phyloP scores from a whole-genome alignment of 331 rosid genomes.

The Quercus tomentella region DNA sequence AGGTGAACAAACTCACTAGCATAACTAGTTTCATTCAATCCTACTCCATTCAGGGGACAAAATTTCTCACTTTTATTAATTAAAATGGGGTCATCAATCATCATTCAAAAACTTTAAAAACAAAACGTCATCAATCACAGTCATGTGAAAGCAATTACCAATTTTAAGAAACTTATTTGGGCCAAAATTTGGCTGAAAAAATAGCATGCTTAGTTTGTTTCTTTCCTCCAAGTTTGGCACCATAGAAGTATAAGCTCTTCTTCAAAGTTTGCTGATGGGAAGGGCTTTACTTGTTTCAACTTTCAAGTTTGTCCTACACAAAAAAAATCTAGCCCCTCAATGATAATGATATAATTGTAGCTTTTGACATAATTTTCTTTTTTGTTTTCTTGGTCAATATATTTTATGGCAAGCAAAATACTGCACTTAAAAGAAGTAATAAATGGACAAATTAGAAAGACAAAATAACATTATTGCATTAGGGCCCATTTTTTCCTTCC shows the following conservation, averaged over 20 bases:
- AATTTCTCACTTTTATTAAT: not conserved
- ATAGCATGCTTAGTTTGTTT: not conserved
- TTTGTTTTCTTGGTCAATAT: too few species aligned
- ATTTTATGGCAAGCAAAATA: too few species aligned
- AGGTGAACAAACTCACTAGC: slow-evolving; percentile 35
- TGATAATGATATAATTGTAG: not conserved
- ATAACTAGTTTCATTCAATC: slow-evolving; percentile 11
- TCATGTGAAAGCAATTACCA: not conserved
- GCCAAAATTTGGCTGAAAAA: not conserved
- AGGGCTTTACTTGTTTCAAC: not conserved
- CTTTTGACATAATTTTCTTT: not conserved
- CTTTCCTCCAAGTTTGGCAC: slow-evolving; percentile 1
- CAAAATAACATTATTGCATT: not conserved
- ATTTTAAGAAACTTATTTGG: too few species aligned
- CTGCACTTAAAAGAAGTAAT: too few species aligned
- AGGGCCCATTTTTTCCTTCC: not conserved
- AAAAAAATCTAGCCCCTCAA: not conserved
- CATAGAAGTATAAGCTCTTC: slow-evolving; percentile 15
- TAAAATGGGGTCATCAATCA: not conserved
- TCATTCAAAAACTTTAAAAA: not conserved
- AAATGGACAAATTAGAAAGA: too few species aligned
- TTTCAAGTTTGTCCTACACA: not conserved
- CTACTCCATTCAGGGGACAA: slow-evolving; percentile 5
- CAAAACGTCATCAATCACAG: not conserved
- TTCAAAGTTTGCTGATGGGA: not conserved